A percentile compares a stretch with the other conserved stretches of the same genome.
phyloP scores from a whole-genome alignment of 2,329 filamentous ascomycete species.

The Cladophialophora chaetospira region DNA sequence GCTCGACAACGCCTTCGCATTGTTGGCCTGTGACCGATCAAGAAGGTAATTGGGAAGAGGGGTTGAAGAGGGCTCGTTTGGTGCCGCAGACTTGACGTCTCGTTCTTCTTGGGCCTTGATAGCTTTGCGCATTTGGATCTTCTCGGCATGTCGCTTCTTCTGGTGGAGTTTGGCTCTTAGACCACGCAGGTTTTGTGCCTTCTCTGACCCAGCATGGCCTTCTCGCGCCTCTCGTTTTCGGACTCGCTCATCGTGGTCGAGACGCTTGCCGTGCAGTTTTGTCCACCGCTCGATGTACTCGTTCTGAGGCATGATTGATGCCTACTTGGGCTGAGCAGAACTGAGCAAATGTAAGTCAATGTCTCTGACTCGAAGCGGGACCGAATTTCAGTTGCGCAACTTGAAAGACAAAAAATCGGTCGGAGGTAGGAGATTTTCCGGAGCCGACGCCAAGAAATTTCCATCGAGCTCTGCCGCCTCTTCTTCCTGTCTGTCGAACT shows the following conservation, averaged over 20 bases:
- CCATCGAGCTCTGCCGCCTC: too few species aligned
- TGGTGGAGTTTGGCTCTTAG: slow-evolving; percentile 90
- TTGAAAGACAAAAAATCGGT: slow-evolving; percentile 1
- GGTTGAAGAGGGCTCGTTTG: slow-evolving; percentile 75
- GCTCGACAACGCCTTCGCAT: slow-evolving; percentile 73
- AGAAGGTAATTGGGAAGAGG: slow-evolving; percentile 91
- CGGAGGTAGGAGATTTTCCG: not conserved
- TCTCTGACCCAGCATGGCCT: slow-evolving; percentile 81
- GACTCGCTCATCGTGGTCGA: slow-evolving; percentile 83
- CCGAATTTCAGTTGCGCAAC: too few species aligned
- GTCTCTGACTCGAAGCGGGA: too few species aligned
- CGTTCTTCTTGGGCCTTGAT: slow-evolving; percentile 95
- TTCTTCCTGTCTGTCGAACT: too few species aligned
- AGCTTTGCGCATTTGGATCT: slow-evolving; percentile 95
- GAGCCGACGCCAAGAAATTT: not conserved
- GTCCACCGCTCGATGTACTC: slow-evolving; percentile 66
- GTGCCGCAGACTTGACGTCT: slow-evolving; percentile 83
- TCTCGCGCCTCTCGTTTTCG: slow-evolving; percentile 88
- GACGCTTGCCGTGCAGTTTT: slow-evolving; percentile 64
- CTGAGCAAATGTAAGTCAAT: not conserved
- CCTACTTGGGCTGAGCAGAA: not conserved
- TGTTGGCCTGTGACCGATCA: slow-evolving; percentile 71
- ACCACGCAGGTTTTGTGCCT: slow-evolving; percentile 91
- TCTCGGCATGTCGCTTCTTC: slow-evolving; percentile 92
- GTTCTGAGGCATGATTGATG: slow-evolving; percentile 32